A percentile compares a stretch with the other conserved stretches of the same genome.
phyloP scores from a whole-genome alignment of 1,284 basidiomycete genomes.

The Austroboletus olivaceoglutinosus region DNA sequence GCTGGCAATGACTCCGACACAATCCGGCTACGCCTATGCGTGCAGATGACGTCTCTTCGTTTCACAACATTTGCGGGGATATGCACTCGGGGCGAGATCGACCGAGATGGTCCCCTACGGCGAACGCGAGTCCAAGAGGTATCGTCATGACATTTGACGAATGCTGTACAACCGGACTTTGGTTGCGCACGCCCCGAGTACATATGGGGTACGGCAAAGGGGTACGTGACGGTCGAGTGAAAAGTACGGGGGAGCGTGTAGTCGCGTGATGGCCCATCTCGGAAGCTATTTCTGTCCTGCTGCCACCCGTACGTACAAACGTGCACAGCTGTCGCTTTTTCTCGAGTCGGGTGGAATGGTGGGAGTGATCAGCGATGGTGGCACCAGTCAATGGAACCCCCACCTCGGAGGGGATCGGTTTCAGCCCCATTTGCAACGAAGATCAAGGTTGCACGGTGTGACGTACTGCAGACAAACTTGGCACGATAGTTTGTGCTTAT shows the following conservation, averaged over 20 bases:
- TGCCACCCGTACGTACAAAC: slow-evolving; percentile 5
- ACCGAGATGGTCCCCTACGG: not conserved
- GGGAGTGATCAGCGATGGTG: not conserved
- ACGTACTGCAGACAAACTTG: not conserved
- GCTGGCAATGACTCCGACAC: slow-evolving; percentile 7
- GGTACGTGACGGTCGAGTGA: not conserved
- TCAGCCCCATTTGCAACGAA: not conserved
- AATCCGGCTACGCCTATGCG: too few species aligned
- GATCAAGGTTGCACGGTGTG: not conserved
- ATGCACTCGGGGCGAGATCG: not conserved
- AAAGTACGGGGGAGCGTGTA: not conserved
- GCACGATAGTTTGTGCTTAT: too few species aligned
- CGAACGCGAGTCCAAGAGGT: not conserved
- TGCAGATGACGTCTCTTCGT: too few species aligned
- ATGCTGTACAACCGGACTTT: not conserved
- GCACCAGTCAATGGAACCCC: not conserved
- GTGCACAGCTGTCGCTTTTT: not conserved
- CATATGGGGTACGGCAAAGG: not conserved
- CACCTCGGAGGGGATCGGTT: not conserved
- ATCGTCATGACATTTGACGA: not conserved
- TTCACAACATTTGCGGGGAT: not conserved
- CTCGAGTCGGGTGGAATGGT: not conserved
- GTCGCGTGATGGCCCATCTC: not conserved
- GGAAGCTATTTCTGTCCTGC: not conserved
- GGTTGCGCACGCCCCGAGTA: too few species aligned